Conservation (phyloP, 495 filamentous ascomycete genomes). For the Cercophora newfieldiana region DNA sequence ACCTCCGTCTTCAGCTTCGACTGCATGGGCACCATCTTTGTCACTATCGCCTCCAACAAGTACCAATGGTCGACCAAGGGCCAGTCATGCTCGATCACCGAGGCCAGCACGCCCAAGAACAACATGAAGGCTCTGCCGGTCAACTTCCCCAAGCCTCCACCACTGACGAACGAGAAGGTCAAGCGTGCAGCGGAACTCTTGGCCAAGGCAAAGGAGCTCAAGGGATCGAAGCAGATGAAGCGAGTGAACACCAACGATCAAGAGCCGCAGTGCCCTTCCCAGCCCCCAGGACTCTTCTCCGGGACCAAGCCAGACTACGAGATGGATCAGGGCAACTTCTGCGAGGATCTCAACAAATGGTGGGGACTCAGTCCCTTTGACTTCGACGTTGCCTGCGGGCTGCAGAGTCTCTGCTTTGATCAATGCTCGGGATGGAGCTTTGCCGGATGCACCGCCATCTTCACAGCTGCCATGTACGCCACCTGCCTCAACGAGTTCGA, state of each 20-base stretch:
- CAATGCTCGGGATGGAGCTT: conserved; percentile 3
- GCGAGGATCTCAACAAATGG: conserved; percentile 6
- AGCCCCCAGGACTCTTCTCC: background rate
- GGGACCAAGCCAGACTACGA: conserved; percentile 1
- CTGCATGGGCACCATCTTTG: conserved; percentile 13
- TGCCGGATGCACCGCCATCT: background rate
- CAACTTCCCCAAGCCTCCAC: background rate
- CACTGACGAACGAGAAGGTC: background rate
- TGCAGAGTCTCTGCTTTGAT: background rate
- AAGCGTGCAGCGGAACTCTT: background rate
- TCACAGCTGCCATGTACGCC: background rate
- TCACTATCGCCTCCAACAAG: background rate
- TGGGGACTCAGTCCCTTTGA: conserved; percentile 2
- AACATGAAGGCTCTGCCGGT: conserved; percentile 12
- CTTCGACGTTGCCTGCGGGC: background rate
- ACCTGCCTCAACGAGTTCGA: conserved; percentile 6
- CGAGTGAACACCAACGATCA: background rate
- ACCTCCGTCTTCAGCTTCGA: conserved; percentile 19
- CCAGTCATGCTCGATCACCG: background rate
- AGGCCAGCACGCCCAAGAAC: background rate
- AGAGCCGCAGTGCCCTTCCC: conserved; percentile 5
- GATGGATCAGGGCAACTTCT: conserved; percentile 9
- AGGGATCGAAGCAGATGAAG: too few species aligned
- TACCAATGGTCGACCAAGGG: conserved; percentile 11
- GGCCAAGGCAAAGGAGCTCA: background rate